These are phyloP conservation scores for Penicillium daleae DNA, from an alignment of 495 filamentous ascomycete species.

Conservation along the genomic window DNA sequence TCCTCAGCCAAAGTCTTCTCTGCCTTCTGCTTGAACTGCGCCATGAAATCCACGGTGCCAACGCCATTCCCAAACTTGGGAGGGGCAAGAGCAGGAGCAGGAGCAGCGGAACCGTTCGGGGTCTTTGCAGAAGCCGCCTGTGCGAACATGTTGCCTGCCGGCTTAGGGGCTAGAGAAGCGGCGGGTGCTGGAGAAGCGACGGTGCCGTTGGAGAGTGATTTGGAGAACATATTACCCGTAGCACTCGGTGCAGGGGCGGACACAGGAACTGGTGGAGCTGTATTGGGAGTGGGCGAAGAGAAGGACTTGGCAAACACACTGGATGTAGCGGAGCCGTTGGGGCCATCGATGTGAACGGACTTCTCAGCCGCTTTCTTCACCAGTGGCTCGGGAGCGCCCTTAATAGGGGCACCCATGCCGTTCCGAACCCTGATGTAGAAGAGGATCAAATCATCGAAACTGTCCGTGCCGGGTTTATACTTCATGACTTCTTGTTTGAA, in stretches of 20 bases:
- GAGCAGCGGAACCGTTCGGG: constrained; percentile 11
- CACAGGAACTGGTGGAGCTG: constrained; percentile 8
- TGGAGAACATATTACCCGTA: constrained; percentile 14
- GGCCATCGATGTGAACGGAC: neutral
- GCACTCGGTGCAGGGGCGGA: constrained; percentile 7
- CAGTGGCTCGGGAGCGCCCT: neutral
- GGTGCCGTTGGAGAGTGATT: no score
- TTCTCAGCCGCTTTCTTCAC: neutral
- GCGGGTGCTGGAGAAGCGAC: constrained; percentile 11
- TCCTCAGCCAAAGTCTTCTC: constrained; percentile 41
- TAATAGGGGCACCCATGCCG: constrained; percentile 37
- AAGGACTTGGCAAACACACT: constrained; percentile 50
- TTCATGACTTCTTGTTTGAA: constrained; percentile 39
- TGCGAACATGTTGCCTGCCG: constrained; percentile 24
- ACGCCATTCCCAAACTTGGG: constrained; percentile 40
- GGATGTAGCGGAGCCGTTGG: constrained; percentile 40
- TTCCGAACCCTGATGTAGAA: constrained; percentile 43
- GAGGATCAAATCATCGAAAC: constrained; percentile 39
- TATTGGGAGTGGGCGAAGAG: constrained; percentile 33
- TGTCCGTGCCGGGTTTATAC: constrained; percentile 32
- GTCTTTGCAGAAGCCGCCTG: constrained; percentile 2
- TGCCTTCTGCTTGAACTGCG: constrained; percentile 42
- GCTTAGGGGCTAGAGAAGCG: constrained; percentile 22
- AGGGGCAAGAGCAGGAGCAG: constrained; percentile 15
- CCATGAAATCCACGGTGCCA: constrained; percentile 37